phyloP scores from a whole-genome alignment of 1,139 yeast species.

The Yamadazyma friedrichii region DNA sequence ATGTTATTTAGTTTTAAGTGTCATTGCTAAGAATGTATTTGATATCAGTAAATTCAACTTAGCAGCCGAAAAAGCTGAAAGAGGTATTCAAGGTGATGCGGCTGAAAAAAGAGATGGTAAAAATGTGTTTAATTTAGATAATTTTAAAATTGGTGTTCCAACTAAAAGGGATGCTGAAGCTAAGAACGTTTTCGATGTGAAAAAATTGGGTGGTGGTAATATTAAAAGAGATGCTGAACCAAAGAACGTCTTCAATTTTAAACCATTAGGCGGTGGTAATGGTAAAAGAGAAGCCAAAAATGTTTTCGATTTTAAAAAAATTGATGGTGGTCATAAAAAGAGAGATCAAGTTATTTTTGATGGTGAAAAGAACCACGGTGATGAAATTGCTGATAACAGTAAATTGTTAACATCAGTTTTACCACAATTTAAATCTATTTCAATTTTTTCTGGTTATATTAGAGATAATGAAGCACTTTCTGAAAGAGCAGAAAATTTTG shows the following conservation, averaged over 20 bases:
- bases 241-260: conserved; percentile 19
- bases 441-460: conserved; percentile 55
- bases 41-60: conserved; percentile 16
- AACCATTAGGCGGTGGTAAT: conserved; percentile 2
- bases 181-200: conserved; percentile 20
- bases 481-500: conserved; percentile 35
- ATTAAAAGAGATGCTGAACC: conserved; percentile 21
- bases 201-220: neutral
- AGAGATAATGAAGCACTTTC: conserved; percentile 51
- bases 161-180: conserved; percentile 24
- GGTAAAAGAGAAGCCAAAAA: conserved; percentile 19
- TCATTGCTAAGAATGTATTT: conserved; percentile 21
- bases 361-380: conserved; percentile 9
- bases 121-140: conserved; percentile 17
- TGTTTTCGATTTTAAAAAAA: conserved; percentile 12
- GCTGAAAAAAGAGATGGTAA: conserved; percentile 21
- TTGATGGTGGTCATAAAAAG: conserved; percentile 4
- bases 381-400: conserved; percentile 7
- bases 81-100: conserved; percentile 9
- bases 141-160: conserved; percentile 10
- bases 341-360: conserved; percentile 15
- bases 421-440: conserved; percentile 44
- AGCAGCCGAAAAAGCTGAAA: conserved; percentile 12
- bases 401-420: conserved; percentile 21
- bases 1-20: conserved; percentile 2